Percentiles rank a stretch among this genome's conserved stretches.
phyloP scores from a whole-genome alignment of 176 grass and related monocot genomes.

The Urochloa ruziziensis region DNA sequence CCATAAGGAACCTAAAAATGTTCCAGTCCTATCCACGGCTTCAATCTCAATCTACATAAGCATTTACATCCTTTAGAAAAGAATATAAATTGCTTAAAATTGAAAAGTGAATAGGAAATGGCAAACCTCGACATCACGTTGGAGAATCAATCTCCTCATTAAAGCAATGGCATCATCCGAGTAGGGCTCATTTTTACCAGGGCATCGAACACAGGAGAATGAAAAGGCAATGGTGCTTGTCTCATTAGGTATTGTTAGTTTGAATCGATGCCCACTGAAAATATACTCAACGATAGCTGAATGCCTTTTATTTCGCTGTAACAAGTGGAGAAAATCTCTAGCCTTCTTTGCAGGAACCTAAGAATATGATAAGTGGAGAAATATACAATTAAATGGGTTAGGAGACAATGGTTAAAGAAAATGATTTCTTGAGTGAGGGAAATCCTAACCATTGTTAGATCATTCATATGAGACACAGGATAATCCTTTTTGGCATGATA shows the following conservation, averaged over 20 bases:
- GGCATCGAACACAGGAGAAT: conserved; percentile 64
- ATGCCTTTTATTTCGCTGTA: conserved; percentile 65
- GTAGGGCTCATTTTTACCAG: conserved; percentile 56
- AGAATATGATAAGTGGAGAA: not conserved
- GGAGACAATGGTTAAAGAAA: not conserved
- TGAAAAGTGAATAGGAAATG: not conserved
- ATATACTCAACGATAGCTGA: conserved; percentile 54
- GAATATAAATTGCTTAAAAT: not conserved
- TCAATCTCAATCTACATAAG: conserved; percentile 75
- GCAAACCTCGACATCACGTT: conserved; percentile 63
- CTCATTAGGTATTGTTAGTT: conserved; percentile 60
- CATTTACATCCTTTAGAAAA: not conserved
- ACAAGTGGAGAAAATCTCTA: conserved; percentile 77
- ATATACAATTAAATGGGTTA: not conserved
- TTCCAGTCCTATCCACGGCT: conserved; percentile 80
- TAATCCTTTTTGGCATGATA: conserved; percentile 59
- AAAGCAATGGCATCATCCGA: conserved; percentile 58
- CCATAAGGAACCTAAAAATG: conserved; percentile 90
- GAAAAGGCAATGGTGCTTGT: conserved; percentile 64
- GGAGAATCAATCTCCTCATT: conserved; percentile 66
- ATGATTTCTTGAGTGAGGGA: not conserved
- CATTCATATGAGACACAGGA: conserved; percentile 71
- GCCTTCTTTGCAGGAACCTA: conserved; percentile 84
- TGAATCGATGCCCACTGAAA: conserved; percentile 61
- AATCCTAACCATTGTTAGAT: conserved; percentile 64